These are phyloP conservation scores for Fraxinus sp. DNA, from an alignment of 305 asterid genomes.

Conservation along the genomic window DNA sequence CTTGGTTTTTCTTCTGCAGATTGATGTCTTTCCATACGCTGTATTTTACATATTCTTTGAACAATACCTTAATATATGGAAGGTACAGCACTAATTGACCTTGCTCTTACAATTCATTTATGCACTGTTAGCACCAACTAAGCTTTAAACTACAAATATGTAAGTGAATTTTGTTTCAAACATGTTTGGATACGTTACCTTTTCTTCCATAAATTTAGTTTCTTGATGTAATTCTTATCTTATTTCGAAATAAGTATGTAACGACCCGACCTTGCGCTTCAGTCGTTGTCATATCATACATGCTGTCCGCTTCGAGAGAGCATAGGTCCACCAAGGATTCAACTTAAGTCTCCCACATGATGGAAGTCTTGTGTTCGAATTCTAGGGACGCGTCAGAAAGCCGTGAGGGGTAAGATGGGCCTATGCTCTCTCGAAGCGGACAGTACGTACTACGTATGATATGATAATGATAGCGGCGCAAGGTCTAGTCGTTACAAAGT, in stretches of 20 bases:
- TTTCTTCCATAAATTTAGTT: not conserved
- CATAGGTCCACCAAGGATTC: no score
- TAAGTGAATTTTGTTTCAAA: not conserved
- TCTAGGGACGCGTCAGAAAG: no score
- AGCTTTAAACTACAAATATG: not conserved
- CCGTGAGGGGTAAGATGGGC: no score
- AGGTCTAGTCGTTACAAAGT: no score
- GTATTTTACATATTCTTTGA: conserved; percentile 91
- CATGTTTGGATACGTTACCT: not conserved
- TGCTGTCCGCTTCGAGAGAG: no score
- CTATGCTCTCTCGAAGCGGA: no score
- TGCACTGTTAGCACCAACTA: not conserved
- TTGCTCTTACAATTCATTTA: conserved; percentile 20
- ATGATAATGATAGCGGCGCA: no score
- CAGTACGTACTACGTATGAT: no score
- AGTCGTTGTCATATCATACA: no score
- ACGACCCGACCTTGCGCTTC: no score
- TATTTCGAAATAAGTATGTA: not conserved
- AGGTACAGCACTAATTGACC: conserved; percentile 74
- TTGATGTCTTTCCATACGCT: conserved; percentile 81
- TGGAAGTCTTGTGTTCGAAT: no score
- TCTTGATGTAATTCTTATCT: not conserved
- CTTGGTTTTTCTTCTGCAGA: conserved; percentile 51
- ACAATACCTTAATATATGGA: conserved; percentile 91
- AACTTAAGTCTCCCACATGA: no score